Evolutionary conservation across 176 grass and related monocot species (phyloP).

Genomic region (barley (Hordeum vulgare)): DNA sequence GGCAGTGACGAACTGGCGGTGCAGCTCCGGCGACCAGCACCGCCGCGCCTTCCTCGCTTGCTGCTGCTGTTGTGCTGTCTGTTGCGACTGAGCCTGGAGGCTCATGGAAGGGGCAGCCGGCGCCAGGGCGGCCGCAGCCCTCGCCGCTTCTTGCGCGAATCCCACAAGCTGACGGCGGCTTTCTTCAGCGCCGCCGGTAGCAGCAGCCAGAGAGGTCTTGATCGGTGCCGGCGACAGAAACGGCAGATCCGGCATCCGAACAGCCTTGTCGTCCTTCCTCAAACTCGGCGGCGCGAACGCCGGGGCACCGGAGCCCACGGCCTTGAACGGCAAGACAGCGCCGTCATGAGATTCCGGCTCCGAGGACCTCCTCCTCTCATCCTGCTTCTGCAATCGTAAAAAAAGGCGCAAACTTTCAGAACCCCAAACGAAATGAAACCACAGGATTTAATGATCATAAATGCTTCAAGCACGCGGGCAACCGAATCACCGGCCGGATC

Average conservation of each 20-base stretch:
- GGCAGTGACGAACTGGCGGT: constrained; percentile 65
- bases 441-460: not conserved
- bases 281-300: constrained; percentile 23
- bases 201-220: constrained; percentile 3
- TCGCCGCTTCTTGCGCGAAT: constrained; percentile 26
- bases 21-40: constrained; percentile 92
- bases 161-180: constrained; percentile 5
- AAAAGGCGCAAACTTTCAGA: constrained; percentile 7
- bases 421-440: not conserved
- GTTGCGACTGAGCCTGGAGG: constrained; percentile 32
- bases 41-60: constrained; percentile 71
- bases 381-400: constrained; percentile 28
- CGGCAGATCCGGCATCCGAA: constrained; percentile 36
- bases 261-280: constrained; percentile 26
- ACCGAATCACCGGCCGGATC: not conserved
- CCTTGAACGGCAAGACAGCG: constrained; percentile 33
- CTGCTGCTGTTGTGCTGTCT: constrained; percentile 35
- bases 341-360: not conserved
- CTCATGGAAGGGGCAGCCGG: constrained; percentile 5
- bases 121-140: constrained; percentile 16
- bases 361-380: constrained; percentile 9
- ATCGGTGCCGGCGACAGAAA: constrained; percentile 22
- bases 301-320: constrained; percentile 26
- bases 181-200: not conserved
- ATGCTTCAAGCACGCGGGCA: not conserved